Percentiles rank a stretch among this genome's conserved stretches.
Evolutionary conservation across 2,329 filamentous ascomycete species (phyloP).

Genomic region (Aspergillus ruber): DNA sequence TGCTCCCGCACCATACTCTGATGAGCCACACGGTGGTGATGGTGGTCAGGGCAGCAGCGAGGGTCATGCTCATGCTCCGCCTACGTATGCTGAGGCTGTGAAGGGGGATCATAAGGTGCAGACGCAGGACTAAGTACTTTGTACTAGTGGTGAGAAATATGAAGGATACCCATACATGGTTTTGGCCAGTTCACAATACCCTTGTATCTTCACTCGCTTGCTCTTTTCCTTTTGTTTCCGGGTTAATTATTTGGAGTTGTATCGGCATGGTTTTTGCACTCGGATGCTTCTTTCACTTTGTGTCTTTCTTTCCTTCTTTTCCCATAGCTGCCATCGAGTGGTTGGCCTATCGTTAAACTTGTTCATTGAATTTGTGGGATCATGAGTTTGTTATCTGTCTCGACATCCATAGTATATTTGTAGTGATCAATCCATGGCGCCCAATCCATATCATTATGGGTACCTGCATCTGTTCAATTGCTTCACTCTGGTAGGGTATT

Average conservation of each 20-base stretch:
- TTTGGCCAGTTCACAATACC: neutral
- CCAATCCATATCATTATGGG: too few relatives aligned
- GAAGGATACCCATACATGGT: neutral
- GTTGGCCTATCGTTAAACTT: too few relatives aligned
- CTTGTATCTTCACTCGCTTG: neutral
- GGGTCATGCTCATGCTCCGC: slow-evolving; percentile 50
- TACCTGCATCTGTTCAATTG: too few relatives aligned
- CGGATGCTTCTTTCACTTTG: neutral
- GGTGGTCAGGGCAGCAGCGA: slow-evolving; percentile 23
- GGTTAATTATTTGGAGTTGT: too few relatives aligned
- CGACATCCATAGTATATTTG: too few relatives aligned
- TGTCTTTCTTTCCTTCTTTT: neutral
- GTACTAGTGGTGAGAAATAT: slow-evolving; percentile 2
- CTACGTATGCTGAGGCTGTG: slow-evolving; percentile 84
- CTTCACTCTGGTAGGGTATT: too few relatives aligned
- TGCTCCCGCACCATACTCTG: slow-evolving; percentile 17
- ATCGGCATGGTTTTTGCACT: too few relatives aligned
- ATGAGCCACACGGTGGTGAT: neutral
- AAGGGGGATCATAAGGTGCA: slow-evolving; percentile 90
- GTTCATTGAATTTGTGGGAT: too few relatives aligned
- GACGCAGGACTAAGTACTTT: slow-evolving; percentile 46
- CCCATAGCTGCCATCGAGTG: too few relatives aligned
- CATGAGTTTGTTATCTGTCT: too few relatives aligned
- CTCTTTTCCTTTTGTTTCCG: neutral
- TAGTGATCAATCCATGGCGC: too few relatives aligned